Evolutionary conservation across 176 grass and related monocot genomes (phyloP).

Genomic region (Avena sativa): DNA sequence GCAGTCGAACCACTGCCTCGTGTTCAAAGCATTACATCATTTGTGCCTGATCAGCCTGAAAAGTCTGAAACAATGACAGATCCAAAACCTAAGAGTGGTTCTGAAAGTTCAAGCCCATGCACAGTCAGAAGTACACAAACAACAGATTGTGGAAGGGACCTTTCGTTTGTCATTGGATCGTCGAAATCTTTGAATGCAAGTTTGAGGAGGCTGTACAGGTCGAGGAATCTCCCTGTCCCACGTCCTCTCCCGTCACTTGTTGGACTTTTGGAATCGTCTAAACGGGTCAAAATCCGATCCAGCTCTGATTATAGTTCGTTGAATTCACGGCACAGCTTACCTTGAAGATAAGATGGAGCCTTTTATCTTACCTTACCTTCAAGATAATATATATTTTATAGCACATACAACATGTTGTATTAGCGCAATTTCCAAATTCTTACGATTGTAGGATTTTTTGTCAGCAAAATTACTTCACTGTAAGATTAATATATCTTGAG

Average conservation of each 20-base stretch:
- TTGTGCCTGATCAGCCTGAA: constrained; percentile 15
- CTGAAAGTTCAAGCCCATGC: constrained; percentile 34
- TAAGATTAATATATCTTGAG: constrained; percentile 1
- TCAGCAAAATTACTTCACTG: not conserved
- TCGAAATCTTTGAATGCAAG: constrained; percentile 67
- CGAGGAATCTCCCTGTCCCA: constrained; percentile 80
- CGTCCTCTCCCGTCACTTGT: constrained; percentile 76
- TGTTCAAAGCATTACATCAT: constrained; percentile 18
- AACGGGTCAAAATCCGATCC: constrained; percentile 60
- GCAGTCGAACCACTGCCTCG: constrained; percentile 25
- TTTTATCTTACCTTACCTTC: not conserved
- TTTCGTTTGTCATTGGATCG: constrained; percentile 50
- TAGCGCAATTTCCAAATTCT: not conserved
- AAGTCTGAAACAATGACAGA: constrained; percentile 27
- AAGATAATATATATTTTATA: constrained; percentile 37
- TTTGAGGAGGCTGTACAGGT: constrained; percentile 89
- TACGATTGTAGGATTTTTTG: not conserved
- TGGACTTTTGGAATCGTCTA: constrained; percentile 62
- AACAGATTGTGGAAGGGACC: constrained; percentile 35
- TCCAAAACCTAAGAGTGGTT: not conserved
- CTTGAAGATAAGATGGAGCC: constrained; percentile 36
- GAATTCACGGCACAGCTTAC: constrained; percentile 55
- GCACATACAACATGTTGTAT: not conserved
- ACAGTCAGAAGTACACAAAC: constrained; percentile 24
- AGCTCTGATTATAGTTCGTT: constrained; percentile 44